Base-by-base conservation (phyloP, 2,329 filamentous ascomycete genomes). In the Hypoxylon sp. region DNA sequence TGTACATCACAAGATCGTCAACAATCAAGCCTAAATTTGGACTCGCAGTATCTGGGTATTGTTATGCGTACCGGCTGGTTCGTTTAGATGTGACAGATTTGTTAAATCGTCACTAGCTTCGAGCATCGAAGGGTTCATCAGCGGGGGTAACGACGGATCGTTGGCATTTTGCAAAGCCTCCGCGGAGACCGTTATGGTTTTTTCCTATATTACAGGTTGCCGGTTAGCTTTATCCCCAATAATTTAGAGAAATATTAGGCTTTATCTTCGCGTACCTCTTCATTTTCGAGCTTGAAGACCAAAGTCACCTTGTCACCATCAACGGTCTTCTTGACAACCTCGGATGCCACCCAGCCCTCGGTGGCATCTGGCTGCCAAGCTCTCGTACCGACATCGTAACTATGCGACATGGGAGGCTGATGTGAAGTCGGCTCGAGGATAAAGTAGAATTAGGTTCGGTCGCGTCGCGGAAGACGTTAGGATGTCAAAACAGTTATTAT, bases 41-140 rank as follows among this genome's bases (percentile, higher is more conserved):
- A 56, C 60, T 63, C 3, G 60, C 2, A 52, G 11, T 7, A 43
- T 51, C 38, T 32, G 17, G 25, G 59, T 17, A 60, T 53, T n/a
- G 25, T 56, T 13, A 46, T 59, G 64, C 72, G 62, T 75, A 97
- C 94, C 94, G 80, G 96, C 96, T 78, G 96, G 96, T 81, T 99
- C 96, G 83, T 99, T 99, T 69, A 99, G 84, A 88, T 99, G 94
- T 74, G 96, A 99, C 73, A 99, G 82, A 80, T 97, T 98, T 71
- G 96, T 99, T 76, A 99, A 83, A 81, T 99, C 96, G 82, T 99
- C 96, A 83, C 94, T 98, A 74, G 96, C 96, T 87, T 99, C 96
- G 73, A 99, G 91, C 89, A 98, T 97, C 57, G 95, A 89, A 73
- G 96, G 96, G 81, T 99, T 99, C 94, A 98, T 98, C 75, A 99